A percentile compares a stretch with the other conserved stretches of the same genome.
Conservation (phyloP, 1,284 basidiomycete genomes). For the Rhodotorula sp. region DNA sequence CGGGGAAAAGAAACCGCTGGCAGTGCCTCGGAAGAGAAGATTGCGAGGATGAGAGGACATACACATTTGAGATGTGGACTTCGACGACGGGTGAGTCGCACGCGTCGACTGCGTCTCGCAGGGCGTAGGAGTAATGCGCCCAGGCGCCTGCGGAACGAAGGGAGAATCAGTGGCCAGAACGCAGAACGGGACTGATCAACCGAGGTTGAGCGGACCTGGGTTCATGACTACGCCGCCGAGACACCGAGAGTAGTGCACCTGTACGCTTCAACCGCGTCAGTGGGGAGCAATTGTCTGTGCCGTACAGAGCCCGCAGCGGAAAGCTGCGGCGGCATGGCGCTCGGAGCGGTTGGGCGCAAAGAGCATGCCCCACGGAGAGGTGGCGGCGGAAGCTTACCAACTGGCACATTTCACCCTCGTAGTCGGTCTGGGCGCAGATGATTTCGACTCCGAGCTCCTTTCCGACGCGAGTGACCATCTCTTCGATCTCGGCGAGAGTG, state of each 20-base stretch:
- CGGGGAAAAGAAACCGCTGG: no score
- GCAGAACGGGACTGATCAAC: background rate
- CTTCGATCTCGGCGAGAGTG: constrained; percentile 43
- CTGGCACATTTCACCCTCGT: constrained; percentile 42
- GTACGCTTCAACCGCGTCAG: background rate
- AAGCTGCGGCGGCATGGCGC: background rate
- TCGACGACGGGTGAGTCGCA: constrained; percentile 43
- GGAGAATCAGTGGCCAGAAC: background rate
- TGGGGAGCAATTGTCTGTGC: no score
- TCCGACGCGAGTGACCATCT: constrained; percentile 37
- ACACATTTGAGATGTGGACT: constrained; percentile 44
- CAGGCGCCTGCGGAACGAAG: constrained; percentile 13
- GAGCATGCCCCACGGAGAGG: no score
- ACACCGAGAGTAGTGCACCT: constrained; percentile 40
- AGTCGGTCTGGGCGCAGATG: constrained; percentile 44
- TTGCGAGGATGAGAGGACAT: background rate
- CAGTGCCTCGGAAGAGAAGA: no score
- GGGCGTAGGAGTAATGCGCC: constrained; percentile 42
- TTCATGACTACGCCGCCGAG: constrained; percentile 44
- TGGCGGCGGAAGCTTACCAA: constrained; percentile 14
- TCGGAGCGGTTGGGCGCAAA: no score
- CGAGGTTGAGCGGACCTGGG: constrained; percentile 14
- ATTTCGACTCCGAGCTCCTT: constrained; percentile 42
- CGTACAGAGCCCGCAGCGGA: background rate
- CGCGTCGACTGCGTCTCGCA: constrained; percentile 43